phyloP scores from a whole-genome alignment of 768 basidiomycete genomes.

The Ramaria rubella region DNA sequence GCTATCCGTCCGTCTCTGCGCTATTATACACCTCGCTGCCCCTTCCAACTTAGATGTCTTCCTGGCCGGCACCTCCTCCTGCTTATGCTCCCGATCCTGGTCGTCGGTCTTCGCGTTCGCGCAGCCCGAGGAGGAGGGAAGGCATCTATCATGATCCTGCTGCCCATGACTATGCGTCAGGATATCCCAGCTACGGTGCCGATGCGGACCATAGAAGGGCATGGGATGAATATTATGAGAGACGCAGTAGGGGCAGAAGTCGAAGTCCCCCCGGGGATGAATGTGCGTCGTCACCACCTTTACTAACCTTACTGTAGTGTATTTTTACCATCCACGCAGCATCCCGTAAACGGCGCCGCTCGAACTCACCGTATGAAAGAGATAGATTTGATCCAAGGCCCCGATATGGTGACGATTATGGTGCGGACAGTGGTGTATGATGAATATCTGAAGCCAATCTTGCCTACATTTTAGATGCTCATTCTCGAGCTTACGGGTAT shows the following conservation, averaged over 20 bases:
- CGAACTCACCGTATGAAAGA: conserved; percentile 72
- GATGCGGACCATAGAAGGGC: conserved; percentile 63
- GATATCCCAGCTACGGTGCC: conserved; percentile 55
- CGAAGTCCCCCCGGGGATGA: conserved; percentile 71
- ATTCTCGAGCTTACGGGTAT: conserved; percentile 59
- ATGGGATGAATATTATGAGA: conserved; percentile 50
- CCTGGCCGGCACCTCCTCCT: conserved; percentile 65
- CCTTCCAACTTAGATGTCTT: conserved; percentile 45
- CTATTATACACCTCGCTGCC: not conserved
- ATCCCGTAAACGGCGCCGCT: conserved; percentile 75
- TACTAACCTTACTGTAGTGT: not conserved
- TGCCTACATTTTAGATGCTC: conserved; percentile 42
- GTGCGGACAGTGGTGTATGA: conserved; percentile 35
- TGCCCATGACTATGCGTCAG: conserved; percentile 48
- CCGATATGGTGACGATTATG: conserved; percentile 75
- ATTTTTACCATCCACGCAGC: conserved; percentile 25
- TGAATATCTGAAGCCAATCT: not conserved
- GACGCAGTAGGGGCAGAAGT: conserved; percentile 49
- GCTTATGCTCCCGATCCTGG: conserved; percentile 40
- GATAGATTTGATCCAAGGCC: conserved; percentile 80
- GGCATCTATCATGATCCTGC: conserved; percentile 51
- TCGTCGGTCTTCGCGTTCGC: conserved; percentile 75
- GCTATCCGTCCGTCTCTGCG: not conserved
- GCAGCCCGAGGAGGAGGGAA: conserved; percentile 60
- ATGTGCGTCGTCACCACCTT: conserved; percentile 28